These are phyloP conservation scores for Alternaria atra DNA, from an alignment of 2,329 filamentous ascomycete species.

Conservation along the genomic window DNA sequence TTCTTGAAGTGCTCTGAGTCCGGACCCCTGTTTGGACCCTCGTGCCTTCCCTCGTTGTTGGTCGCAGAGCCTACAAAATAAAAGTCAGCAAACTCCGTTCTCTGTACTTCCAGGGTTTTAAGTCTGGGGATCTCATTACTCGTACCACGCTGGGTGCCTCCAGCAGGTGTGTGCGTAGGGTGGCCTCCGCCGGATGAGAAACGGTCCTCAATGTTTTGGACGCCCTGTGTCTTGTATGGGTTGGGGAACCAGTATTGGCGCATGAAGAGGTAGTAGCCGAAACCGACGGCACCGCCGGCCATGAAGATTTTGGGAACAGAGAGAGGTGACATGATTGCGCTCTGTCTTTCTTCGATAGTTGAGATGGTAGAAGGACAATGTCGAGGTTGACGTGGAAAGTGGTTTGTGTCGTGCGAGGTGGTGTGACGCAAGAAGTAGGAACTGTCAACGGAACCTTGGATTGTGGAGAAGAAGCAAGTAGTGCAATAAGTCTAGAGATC, in stretches of 20 bases:
- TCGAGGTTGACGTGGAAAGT: not conserved
- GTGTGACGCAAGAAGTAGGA: conserved; percentile 5
- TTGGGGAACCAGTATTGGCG: conserved; percentile 51
- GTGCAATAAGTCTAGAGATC: conserved; percentile 5
- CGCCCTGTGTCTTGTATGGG: conserved; percentile 47
- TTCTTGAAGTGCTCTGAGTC: conserved; percentile 40
- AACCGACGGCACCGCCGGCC: conserved; percentile 47
- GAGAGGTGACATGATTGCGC: conserved; percentile 38
- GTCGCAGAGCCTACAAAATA: conserved; percentile 27
- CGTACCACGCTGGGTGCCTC: conserved; percentile 40
- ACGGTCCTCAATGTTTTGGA: conserved; percentile 48
- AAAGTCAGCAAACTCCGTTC: conserved; percentile 6
- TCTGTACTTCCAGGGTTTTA: not conserved
- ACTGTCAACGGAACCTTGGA: not conserved
- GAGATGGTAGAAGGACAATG: not conserved
- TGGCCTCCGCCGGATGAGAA: conserved; percentile 44
- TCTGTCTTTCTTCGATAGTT: not conserved
- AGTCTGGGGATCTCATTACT: conserved; percentile 5
- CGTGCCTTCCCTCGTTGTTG: conserved; percentile 35
- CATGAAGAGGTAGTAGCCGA: conserved; percentile 50
- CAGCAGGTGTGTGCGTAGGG: conserved; percentile 44
- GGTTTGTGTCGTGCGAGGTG: conserved; percentile 1
- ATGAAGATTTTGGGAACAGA: conserved; percentile 50
- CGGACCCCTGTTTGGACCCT: conserved; percentile 36
- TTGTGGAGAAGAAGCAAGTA: conserved; percentile 15